phyloP scores from a whole-genome alignment of 441 rosid genomes.

The Breynia disticha region DNA sequence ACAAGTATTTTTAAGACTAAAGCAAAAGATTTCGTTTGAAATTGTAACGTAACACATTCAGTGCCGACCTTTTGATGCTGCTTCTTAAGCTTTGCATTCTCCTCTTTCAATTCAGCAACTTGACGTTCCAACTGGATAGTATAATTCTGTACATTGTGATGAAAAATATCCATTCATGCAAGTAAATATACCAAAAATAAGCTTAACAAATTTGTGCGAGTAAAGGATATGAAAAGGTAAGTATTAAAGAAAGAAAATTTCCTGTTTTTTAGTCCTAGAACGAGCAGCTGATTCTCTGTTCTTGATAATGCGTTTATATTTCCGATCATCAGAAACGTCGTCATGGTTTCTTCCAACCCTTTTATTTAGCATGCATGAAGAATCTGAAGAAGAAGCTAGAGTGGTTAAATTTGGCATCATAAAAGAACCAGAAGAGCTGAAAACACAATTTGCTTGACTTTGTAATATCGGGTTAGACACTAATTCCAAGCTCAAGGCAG shows the following conservation, averaged over 20 bases:
- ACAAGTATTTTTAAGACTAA: too few relatives aligned
- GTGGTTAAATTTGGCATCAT: neutral
- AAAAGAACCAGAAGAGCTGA: too few relatives aligned
- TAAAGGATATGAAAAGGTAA: slow-evolving; percentile 6
- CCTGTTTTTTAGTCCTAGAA: slow-evolving; percentile 55
- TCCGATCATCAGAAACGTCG: slow-evolving; percentile 27
- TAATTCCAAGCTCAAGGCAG: slow-evolving; percentile 44
- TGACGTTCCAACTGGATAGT: slow-evolving; percentile 57
- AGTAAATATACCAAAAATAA: neutral
- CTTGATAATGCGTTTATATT: slow-evolving; percentile 45
- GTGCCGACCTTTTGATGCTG: slow-evolving; percentile 30
- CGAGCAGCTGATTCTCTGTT: slow-evolving; percentile 53
- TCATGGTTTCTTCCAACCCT: slow-evolving; percentile 27
- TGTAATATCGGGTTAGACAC: slow-evolving; percentile 23
- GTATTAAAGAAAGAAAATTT: slow-evolving; percentile 20
- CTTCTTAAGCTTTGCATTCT: slow-evolving; percentile 51
- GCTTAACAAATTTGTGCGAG: slow-evolving; percentile 5
- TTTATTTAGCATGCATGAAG: too few relatives aligned
- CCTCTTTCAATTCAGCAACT: slow-evolving; percentile 37
- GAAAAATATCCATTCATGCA: too few relatives aligned
- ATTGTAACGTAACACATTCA: too few relatives aligned
- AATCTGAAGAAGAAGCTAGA: too few relatives aligned
- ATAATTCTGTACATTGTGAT: slow-evolving; percentile 54
- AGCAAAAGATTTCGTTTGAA: too few relatives aligned
- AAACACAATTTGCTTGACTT: slow-evolving; percentile 6